Conservation (phyloP, 768 basidiomycete species). For the Hortiboletus campestris region DNA sequence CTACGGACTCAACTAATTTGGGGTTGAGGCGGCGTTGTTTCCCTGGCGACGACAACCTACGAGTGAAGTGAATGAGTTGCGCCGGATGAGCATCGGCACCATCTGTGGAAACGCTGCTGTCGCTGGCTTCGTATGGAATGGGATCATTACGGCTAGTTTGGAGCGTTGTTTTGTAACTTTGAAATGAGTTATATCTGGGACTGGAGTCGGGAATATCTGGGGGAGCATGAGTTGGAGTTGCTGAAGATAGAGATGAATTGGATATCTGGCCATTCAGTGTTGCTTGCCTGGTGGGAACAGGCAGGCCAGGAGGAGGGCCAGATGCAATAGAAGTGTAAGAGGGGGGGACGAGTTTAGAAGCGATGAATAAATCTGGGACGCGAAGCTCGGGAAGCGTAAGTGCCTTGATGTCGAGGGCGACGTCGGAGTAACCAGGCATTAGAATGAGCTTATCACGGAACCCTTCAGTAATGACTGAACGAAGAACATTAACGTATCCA, state of each 20-base stretch:
- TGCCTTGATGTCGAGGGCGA: slow-evolving; percentile 57
- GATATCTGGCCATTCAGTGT: slow-evolving; percentile 4
- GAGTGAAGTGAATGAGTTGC: slow-evolving; percentile 27
- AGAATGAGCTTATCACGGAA: slow-evolving; percentile 63
- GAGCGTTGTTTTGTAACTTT: slow-evolving; percentile 44
- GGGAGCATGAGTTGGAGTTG: neutral
- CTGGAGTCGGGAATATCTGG: slow-evolving; percentile 13
- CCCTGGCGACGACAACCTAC: slow-evolving; percentile 33
- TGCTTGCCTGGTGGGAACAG: slow-evolving; percentile 14
- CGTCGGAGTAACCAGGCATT: slow-evolving; percentile 59
- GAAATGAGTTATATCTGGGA: slow-evolving; percentile 25
- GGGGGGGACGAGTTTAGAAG: slow-evolving; percentile 45
- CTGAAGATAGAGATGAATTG: slow-evolving; percentile 13
- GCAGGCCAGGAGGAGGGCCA: slow-evolving; percentile 26
- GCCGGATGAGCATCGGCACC: slow-evolving; percentile 34
- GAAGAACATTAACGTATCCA: slow-evolving; percentile 63
- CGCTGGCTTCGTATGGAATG: slow-evolving; percentile 44
- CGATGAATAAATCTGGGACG: slow-evolving; percentile 59
- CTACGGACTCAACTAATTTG: slow-evolving; percentile 44
- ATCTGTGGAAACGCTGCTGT: slow-evolving; percentile 47
- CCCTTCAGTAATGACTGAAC: slow-evolving; percentile 63
- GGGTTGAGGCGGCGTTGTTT: slow-evolving; percentile 47
- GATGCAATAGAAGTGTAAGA: slow-evolving; percentile 27
- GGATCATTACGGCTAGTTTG: slow-evolving; percentile 22
- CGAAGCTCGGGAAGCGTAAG: slow-evolving; percentile 53